Evolutionary conservation across 768 basidiomycete genomes (phyloP).

Genomic region (Suillus fuscotomentosus): DNA sequence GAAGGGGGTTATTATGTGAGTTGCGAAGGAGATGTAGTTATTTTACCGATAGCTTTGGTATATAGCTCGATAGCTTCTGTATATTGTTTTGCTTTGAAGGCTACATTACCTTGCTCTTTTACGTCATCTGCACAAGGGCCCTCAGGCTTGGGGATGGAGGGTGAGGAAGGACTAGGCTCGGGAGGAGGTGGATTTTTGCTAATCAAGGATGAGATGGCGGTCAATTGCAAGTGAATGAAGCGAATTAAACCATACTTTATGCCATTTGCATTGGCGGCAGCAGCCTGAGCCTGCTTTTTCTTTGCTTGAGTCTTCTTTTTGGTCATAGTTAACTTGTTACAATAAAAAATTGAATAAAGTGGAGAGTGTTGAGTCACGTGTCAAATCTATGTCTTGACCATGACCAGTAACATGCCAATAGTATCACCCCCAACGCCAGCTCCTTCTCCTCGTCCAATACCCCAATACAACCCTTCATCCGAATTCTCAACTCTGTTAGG

Average conservation of each 20-base stretch:
- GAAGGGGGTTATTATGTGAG: slow-evolving; percentile 2
- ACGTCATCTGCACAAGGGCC: slow-evolving; percentile 53
- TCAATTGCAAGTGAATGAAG: slow-evolving; percentile 8
- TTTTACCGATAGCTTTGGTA: slow-evolving; percentile 67
- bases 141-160: slow-evolving; percentile 13
- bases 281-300: slow-evolving; percentile 25
- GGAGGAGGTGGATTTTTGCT: slow-evolving; percentile 14
- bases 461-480: slow-evolving; percentile 22
- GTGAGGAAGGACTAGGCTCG: slow-evolving; percentile 9
- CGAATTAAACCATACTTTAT: slow-evolving; percentile 19
- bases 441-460: slow-evolving; percentile 44
- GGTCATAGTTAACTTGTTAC: slow-evolving; percentile 12
- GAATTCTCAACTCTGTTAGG: slow-evolving; percentile 33
- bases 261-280: slow-evolving; percentile 11
- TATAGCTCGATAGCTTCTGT: slow-evolving; percentile 72
- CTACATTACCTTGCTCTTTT: slow-evolving; percentile 72
- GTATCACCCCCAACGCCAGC: slow-evolving; percentile 62
- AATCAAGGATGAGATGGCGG: neutral
- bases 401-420: slow-evolving; percentile 32
- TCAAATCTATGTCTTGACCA: too few relatives aligned
- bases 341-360: neutral
- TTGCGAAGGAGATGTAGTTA: slow-evolving; percentile 3
- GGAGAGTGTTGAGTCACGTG: neutral
- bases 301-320: slow-evolving; percentile 29
- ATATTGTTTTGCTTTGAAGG: slow-evolving; percentile 68